Percentiles rank a stretch among this genome's conserved stretches.
Evolutionary conservation across 2,329 filamentous ascomycete species (phyloP).

Genomic region (Leptographium radiaticola): DNA sequence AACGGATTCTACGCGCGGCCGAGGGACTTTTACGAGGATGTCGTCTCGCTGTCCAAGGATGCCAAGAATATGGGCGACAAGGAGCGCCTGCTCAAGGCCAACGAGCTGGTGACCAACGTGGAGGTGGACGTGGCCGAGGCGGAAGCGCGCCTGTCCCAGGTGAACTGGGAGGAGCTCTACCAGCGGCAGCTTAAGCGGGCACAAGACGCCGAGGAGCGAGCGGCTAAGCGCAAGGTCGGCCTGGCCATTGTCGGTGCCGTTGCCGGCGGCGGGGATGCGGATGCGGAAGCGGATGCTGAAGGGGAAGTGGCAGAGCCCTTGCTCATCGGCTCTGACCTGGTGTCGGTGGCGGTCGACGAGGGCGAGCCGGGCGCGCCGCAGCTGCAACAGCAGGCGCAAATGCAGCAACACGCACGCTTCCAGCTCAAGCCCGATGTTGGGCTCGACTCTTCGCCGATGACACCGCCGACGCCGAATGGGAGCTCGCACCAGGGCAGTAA

Average conservation of each 20-base stretch:
- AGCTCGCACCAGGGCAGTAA: constrained; percentile 32
- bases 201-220: constrained; percentile 44
- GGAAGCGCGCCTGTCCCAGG: constrained; percentile 38
- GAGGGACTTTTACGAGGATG: constrained; percentile 78
- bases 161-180: constrained; percentile 76
- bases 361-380: constrained; percentile 22
- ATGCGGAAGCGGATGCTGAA: not conserved
- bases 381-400: constrained; percentile 15
- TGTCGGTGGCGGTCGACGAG: not conserved
- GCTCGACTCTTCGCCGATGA: not conserved
- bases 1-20: constrained; percentile 93
- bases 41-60: constrained; percentile 74
- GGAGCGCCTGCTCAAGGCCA: constrained; percentile 72
- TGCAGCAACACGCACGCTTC: constrained; percentile 29
- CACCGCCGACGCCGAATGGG: constrained; percentile 31
- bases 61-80: constrained; percentile 71
- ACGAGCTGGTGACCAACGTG: constrained; percentile 84
- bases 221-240: constrained; percentile 47
- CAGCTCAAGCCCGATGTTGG: constrained; percentile 27
- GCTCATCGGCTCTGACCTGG: constrained; percentile 8
- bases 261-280: not conserved
- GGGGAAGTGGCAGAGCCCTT: not conserved
- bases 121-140: constrained; percentile 82
- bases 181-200: constrained; percentile 55
- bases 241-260: constrained; percentile 35